Evolutionary conservation across 78 protist species (phyloP), one percentile per base, ranked within the genome.

Genomic region (Pelomyxa schiedti): DNA sequence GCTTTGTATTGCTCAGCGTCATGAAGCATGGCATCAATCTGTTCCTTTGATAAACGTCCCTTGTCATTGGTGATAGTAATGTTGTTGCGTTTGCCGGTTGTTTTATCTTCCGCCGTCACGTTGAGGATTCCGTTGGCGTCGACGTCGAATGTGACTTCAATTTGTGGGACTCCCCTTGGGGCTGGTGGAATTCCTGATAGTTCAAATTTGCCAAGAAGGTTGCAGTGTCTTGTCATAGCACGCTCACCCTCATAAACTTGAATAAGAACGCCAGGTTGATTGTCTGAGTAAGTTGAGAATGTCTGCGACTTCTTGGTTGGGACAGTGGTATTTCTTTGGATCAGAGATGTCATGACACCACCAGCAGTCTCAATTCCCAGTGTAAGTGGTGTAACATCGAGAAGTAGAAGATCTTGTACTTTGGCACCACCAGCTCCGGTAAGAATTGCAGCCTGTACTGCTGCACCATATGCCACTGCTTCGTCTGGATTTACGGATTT

Each of bases 281-380:
- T 91, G 76, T 93, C 95, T 47, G 90, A 73, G 84, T 80, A 78
- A 41, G 95, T 95, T 8, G 96, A 84, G 97, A 89, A 95, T 65
- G 74, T 76, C 78, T 92, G 90, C 39, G 72, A 47, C 83, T 80
- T 83, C 82, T 84, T 90, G 81, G 90, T 76, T 43, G 98, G 98
- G 43, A 95, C 83, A 64, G 94, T 79, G 9, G 97, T 86, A 83
- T 92, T 92, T 38, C 96, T 69, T 80, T 83, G 80, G 85, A 95
- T 94, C 69, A 94, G 74, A 53, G 63, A 43, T 32, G 95, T 81
- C 96, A 95, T 92, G 72, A 93, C 89, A 42, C 95, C 98, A 52
- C 97, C 98, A n/a, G 90, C 95, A 30, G 94, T 92, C 77, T 94
- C 97, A 70, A 94, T 79, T 42, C 98, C 98, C 69, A 95, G 89